Conservation (phyloP, 305 asterid genomes). For the Coffea humblotiana region DNA sequence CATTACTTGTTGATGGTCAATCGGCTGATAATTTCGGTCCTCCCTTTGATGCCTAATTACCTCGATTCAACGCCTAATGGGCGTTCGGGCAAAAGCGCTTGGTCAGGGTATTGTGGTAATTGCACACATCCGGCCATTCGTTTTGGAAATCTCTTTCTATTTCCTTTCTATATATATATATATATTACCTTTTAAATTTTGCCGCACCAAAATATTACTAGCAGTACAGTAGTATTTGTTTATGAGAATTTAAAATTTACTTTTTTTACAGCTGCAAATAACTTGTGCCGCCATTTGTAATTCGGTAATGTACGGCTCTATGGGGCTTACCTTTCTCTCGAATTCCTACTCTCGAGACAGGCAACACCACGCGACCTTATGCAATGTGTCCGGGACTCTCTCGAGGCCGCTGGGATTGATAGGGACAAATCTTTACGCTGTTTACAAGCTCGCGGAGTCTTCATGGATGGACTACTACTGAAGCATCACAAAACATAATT, state of each 20-base stretch:
- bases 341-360: constrained; percentile 24
- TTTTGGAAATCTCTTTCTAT: no score
- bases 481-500: no score
- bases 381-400: not conserved
- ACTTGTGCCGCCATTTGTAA: constrained; percentile 65
- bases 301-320: constrained; percentile 51
- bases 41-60: not conserved
- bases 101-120: not conserved
- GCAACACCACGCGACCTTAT: not conserved
- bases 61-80: not conserved
- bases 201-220: not conserved
- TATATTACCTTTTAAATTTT: not conserved
- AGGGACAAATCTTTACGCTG: no score
- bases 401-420: not conserved
- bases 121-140: not conserved
- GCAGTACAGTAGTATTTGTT: not conserved
- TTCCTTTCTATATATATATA: not conserved
- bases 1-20: not conserved
- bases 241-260: constrained; percentile 7
- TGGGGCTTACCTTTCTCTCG: constrained; percentile 51
- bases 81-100: not conserved
- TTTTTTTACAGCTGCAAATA: constrained; percentile 58
- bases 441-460: no score
- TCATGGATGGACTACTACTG: no score
- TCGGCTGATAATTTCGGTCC: not conserved